Base-by-base conservation (phyloP, 306 rosid species). In the Glycine latifolia region DNA sequence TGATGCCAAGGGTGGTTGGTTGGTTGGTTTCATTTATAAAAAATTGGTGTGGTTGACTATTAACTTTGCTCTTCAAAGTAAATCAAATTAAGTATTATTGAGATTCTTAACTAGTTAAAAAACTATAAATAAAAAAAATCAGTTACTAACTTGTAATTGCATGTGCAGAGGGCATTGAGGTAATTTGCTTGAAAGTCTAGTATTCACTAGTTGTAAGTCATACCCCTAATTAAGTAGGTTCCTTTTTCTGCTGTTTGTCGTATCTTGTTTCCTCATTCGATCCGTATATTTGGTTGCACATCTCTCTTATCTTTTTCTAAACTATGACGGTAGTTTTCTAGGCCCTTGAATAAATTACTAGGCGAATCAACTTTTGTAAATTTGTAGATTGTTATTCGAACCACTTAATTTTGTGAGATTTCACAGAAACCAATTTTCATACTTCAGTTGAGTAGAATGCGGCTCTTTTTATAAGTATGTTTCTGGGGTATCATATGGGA, bases 11-110 rank as follows among this genome's bases (percentile, higher is more conserved):
- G 52, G 49, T 41, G 10, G 20, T 55, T 65, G 46, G 62, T 55
- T 65, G 46, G 62, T 59, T 56, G 35, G 54, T 67, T 56, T 82
- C 47, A 5, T 47, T n/a, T 20, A 37, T 37, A 59, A 4, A 52
- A 3, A 65, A 67, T 26, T 66, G 43, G 63, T 48, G 83, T 72
- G 47, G 83, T 87, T 87, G 90, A 86, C 85, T 71, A 67, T 81
- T 72, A 71, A 59, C 78, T 55, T 59, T 69, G 71, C 58, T 37
- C 59, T 44, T 47, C 68, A 16, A 15, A 62, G 72, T 63, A 12
- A 66, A 83, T 16, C 67, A 71, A 17, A 26, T 77, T 70, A 62
- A 61, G 13, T 54, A 55, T 8, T 15, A 62, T 74, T 6, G 33
- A 67, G 74, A 16, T 68, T 44, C 54, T 26, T 13, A 41, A 37